phyloP scores from a whole-genome alignment of 345 rosid genomes.

The Trapa incisa region DNA sequence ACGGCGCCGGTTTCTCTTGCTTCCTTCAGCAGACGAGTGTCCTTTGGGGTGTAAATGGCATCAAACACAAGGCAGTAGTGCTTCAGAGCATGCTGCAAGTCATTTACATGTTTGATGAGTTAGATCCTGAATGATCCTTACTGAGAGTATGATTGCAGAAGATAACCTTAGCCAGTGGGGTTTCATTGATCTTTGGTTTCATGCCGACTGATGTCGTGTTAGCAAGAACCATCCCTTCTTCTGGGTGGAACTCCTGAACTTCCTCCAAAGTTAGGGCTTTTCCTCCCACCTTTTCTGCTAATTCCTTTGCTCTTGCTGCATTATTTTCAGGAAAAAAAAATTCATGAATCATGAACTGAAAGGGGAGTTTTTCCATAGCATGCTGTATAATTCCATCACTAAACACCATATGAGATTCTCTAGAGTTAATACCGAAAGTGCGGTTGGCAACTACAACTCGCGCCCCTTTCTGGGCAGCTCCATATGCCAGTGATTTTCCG shows the following conservation, averaged over 20 bases:
- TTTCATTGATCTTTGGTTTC: slow-evolving; percentile 24
- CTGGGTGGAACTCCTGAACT: slow-evolving; percentile 32
- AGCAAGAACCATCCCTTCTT: slow-evolving; percentile 38
- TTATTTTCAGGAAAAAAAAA: no score
- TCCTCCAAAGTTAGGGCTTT: slow-evolving; percentile 27
- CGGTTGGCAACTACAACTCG: slow-evolving; percentile 33
- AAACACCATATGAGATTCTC: no score
- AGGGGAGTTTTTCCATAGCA: background rate
- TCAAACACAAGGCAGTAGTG: slow-evolving; percentile 29
- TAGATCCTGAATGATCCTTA: no score
- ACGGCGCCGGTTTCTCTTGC: slow-evolving; percentile 26
- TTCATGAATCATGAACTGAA: no score
- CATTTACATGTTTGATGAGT: no score
- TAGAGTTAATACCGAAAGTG: background rate
- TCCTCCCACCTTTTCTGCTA: slow-evolving; percentile 33
- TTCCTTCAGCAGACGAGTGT: slow-evolving; percentile 27
- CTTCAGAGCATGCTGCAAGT: slow-evolving; percentile 24
- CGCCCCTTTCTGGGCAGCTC: slow-evolving; percentile 37
- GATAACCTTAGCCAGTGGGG: slow-evolving; percentile 27
- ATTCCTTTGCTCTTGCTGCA: slow-evolving; percentile 27
- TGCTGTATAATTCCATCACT: background rate
- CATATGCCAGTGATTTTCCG: slow-evolving; percentile 36
- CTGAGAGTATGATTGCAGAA: no score
- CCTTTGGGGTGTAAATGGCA: slow-evolving; percentile 36
- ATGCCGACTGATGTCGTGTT: slow-evolving; percentile 38